These are phyloP conservation scores for Plasmodium relictum DNA, from an alignment of 169 alveolate genomes.

Conservation along the genomic window DNA sequence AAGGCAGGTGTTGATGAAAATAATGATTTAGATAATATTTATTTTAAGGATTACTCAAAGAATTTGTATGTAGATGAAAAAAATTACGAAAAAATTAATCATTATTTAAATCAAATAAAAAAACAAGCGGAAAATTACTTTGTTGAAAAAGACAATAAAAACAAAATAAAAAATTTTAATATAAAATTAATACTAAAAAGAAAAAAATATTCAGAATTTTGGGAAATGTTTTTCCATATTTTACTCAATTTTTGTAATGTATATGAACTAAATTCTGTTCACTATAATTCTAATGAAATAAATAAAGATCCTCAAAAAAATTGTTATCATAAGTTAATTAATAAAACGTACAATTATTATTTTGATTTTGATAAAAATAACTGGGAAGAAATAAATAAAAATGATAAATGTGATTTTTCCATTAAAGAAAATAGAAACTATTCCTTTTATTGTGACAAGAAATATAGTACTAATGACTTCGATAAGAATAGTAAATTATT, in stretches of 20 bases:
- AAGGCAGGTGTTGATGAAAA: neutral
- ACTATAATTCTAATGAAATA: slow-evolving; percentile 35
- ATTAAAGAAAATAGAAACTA: neutral
- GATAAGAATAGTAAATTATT: too few species aligned
- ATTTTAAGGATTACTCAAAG: slow-evolving; percentile 38
- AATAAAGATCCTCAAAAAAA: neutral
- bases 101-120: slow-evolving; percentile 36
- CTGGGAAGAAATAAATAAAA: slow-evolving; percentile 52
- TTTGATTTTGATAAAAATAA: slow-evolving; percentile 66
- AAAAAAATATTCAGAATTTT: slow-evolving; percentile 48
- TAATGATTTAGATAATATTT: neutral
- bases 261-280: slow-evolving; percentile 38
- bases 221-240: slow-evolving; percentile 70
- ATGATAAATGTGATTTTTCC: neutral
- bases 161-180: slow-evolving; percentile 63
- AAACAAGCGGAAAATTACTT: slow-evolving; percentile 36
- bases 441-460: neutral
- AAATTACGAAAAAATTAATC: slow-evolving; percentile 19
- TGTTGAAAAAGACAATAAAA: slow-evolving; percentile 43
- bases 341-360: slow-evolving; percentile 58
- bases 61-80: slow-evolving; percentile 21
- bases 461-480: neutral
- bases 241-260: slow-evolving; percentile 74
- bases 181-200: slow-evolving; percentile 17
- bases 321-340: slow-evolving; percentile 15